phyloP scores from a whole-genome alignment of 1,284 basidiomycete species.

The Bjerkandera adusta region DNA sequence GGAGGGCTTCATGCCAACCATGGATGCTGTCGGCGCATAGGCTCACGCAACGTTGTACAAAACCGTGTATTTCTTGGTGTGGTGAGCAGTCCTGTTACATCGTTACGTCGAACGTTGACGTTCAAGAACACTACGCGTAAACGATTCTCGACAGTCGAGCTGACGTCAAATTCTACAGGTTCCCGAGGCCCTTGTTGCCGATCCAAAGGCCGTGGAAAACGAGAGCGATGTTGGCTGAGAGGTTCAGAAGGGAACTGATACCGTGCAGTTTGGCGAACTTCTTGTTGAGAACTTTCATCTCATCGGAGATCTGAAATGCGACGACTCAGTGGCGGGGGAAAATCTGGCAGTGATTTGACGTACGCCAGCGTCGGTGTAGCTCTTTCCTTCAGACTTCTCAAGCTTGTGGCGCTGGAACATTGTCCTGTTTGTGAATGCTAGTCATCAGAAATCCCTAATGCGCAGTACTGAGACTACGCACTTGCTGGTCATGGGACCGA shows the following conservation, averaged over 20 bases:
- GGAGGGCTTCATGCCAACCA: constrained; percentile 80
- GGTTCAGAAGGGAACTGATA: constrained; percentile 64
- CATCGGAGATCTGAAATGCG: constrained; percentile 52
- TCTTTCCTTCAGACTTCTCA: constrained; percentile 74
- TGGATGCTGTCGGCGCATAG: constrained; percentile 72
- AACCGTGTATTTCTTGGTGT: constrained; percentile 7
- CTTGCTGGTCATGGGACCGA: constrained; percentile 70
- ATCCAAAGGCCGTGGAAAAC: constrained; percentile 75
- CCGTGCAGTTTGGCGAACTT: constrained; percentile 68
- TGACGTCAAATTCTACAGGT: constrained; percentile 6
- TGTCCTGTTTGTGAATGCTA: constrained; percentile 38
- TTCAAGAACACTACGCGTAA: no score
- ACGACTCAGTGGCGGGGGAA: constrained; percentile 1
- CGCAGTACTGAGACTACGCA: constrained; percentile 29
- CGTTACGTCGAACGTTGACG: constrained; percentile 8
- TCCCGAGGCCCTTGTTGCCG: constrained; percentile 46
- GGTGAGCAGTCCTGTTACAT: constrained; percentile 11
- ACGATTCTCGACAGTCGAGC: neutral
- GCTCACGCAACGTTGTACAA: constrained; percentile 10
- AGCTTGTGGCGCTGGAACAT: constrained; percentile 72
- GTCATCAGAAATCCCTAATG: neutral
- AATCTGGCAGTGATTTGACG: constrained; percentile 23
- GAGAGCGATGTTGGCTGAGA: constrained; percentile 58
- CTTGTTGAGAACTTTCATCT: constrained; percentile 68
- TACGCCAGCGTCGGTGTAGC: constrained; percentile 61